Base-by-base conservation (phyloP, 768 basidiomycete genomes). In the Coprinopsis sp. region DNA sequence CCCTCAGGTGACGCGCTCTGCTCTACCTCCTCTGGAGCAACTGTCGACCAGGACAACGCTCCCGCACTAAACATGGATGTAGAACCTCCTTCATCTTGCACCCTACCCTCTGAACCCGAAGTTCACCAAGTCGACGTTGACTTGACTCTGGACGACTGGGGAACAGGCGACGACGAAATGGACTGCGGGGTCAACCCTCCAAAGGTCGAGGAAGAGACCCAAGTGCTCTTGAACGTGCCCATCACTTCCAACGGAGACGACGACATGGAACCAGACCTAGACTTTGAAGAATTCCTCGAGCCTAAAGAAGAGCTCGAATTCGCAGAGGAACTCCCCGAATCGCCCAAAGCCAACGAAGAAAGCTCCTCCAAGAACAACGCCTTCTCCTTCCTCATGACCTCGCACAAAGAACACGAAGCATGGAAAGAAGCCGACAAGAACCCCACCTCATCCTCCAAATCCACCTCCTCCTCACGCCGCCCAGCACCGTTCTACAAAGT, bases 401-500 rank as follows among this genome's bases (percentile, higher is more conserved):
- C 87, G 1, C 72, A 81, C 53, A 84, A 83, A 53, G 91, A 95
- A 58, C 79, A 78, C 38, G 82, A 83, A 50, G 78, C 79, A 2
- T 97, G 94, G 93, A 87, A 84, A 57, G 87, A 91, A 61, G 69
- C 64, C 1, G 81, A 83, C 51, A 71, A 75, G 50, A 69, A 65
- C 21, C 68, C 64, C 37, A 73, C 71, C 50, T 71, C 70, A 13
- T 62, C 71, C 2, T 70, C 64, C 6, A 78, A 77, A 46, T 64
- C 63, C 13, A 76, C 73, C 29, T 72, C n/a, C n/a, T n/a, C 73
- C 23, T 67, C 70, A 24, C 74, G 88, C 23, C 70, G 88, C 49
- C 82, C 79, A 48, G 91, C 93, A 0, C 96, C 96, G 0, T 98
- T 98, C 61, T 98, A 95, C 68, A 99, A 97, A 68, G 78, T 92